These are phyloP conservation scores for Talaromyces sp. DNA, from an alignment of 2,329 filamentous ascomycete genomes.

Conservation along the genomic window DNA sequence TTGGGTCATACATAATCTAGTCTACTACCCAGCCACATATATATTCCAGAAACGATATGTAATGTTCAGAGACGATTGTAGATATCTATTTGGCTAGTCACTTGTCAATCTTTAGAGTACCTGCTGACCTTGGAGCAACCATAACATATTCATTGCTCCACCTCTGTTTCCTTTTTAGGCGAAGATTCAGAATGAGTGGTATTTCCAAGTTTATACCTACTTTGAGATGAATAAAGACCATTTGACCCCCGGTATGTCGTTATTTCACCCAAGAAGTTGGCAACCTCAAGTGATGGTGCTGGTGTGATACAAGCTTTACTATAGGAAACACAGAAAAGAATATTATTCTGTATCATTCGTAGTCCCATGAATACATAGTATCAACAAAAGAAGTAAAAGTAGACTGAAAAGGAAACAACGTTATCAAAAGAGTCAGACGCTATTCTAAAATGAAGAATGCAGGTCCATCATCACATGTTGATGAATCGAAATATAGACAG, in stretches of 20 bases:
- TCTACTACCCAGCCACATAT: background rate
- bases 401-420: background rate
- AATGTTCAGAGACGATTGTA: background rate
- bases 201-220: no score
- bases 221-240: no score
- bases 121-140: no score
- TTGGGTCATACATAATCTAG: background rate
- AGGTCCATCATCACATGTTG: background rate
- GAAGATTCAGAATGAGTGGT: no score
- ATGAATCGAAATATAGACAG: constrained; percentile 1
- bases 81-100: background rate
- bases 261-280: no score
- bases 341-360: constrained; percentile 9
- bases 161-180: no score
- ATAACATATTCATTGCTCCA: no score
- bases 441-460: constrained; percentile 10
- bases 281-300: no score
- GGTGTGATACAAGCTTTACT: no score
- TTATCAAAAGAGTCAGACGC: background rate
- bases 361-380: constrained; percentile 1
- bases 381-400: constrained; percentile 1
- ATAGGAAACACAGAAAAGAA: background rate
- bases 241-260: no score
- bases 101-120: no score
- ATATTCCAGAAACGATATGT: background rate